Conservation (phyloP, 257 asterid genomes). For the Salvia rosmarinus region DNA sequence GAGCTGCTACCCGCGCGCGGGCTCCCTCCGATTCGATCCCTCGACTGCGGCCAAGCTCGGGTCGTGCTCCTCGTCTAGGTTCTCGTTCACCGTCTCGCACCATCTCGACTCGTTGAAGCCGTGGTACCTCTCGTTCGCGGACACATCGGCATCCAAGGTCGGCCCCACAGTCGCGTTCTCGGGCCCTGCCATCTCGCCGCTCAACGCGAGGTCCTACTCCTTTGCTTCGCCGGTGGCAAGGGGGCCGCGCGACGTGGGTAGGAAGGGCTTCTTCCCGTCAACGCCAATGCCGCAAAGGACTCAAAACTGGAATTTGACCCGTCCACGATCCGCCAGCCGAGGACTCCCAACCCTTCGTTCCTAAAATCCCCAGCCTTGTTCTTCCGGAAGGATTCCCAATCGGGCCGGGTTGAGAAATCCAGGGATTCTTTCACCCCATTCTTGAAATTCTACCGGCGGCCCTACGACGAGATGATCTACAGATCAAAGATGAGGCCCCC, state of each 20-base stretch:
- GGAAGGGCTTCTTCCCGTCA: slow-evolving; percentile 73
- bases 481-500: slow-evolving; percentile 94
- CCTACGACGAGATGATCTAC: slow-evolving; percentile 90
- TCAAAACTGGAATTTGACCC: slow-evolving; percentile 60
- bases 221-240: slow-evolving; percentile 86
- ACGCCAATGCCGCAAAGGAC: slow-evolving; percentile 95
- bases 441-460: slow-evolving; percentile 73
- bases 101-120: slow-evolving; percentile 86
- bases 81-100: slow-evolving; percentile 85
- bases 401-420: slow-evolving; percentile 46
- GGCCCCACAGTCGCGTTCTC: slow-evolving; percentile 48
- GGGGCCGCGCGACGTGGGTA: slow-evolving; percentile 48
- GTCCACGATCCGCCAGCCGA: slow-evolving; percentile 55
- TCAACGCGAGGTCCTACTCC: slow-evolving; percentile 77
- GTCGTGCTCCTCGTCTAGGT: slow-evolving; percentile 80
- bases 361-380: slow-evolving; percentile 83
- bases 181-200: slow-evolving; percentile 80
- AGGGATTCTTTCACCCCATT: slow-evolving; percentile 66
- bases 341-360: slow-evolving; percentile 81
- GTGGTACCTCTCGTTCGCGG: slow-evolving; percentile 75
- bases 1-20: slow-evolving; percentile 61
- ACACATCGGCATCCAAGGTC: slow-evolving; percentile 60
- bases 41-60: slow-evolving; percentile 63
- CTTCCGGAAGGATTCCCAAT: slow-evolving; percentile 58
- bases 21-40: slow-evolving; percentile 69